A percentile compares a stretch with the other conserved stretches of the same genome.
These are phyloP conservation scores for Termitomyces sp. DNA, from an alignment of 768 basidiomycete genomes.

Conservation along the genomic window DNA sequence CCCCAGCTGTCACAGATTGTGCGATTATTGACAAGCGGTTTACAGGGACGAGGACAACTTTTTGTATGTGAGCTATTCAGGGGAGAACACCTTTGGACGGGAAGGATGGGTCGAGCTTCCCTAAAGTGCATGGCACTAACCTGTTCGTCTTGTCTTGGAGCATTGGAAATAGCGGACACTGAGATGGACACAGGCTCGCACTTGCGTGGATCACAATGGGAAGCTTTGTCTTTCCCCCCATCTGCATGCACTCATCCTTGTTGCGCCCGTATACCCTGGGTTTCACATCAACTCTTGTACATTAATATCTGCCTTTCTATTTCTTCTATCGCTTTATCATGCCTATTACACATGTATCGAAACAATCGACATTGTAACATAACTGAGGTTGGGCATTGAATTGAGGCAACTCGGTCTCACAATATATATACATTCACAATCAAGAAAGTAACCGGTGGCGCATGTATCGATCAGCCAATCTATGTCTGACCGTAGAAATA, in stretches of 20 bases:
- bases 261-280: constrained; percentile 16
- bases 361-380: constrained; percentile 10
- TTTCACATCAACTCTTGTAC: constrained; percentile 16
- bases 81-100: constrained; percentile 92
- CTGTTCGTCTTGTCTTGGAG: constrained; percentile 12
- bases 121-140: constrained; percentile 31
- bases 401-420: neutral
- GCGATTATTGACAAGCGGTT: constrained; percentile 20
- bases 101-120: constrained; percentile 44
- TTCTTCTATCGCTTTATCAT: constrained; percentile 12
- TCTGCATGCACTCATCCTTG: constrained; percentile 5
- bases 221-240: constrained; percentile 3
- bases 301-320: constrained; percentile 16
- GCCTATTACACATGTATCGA: constrained; percentile 14
- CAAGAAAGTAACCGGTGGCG: too few species aligned
- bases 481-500: neutral
- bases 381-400: neutral
- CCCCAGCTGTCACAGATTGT: neutral
- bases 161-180: constrained; percentile 16
- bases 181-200: constrained; percentile 12
- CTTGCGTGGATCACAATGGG: constrained; percentile 11
- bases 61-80: constrained; percentile 97
- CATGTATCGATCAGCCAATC: neutral
- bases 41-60: constrained; percentile 98
- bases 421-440: too few species aligned